Evolutionary conservation across 2,329 filamentous ascomycete species (phyloP).

Genomic region (Clonostachys sp.): DNA sequence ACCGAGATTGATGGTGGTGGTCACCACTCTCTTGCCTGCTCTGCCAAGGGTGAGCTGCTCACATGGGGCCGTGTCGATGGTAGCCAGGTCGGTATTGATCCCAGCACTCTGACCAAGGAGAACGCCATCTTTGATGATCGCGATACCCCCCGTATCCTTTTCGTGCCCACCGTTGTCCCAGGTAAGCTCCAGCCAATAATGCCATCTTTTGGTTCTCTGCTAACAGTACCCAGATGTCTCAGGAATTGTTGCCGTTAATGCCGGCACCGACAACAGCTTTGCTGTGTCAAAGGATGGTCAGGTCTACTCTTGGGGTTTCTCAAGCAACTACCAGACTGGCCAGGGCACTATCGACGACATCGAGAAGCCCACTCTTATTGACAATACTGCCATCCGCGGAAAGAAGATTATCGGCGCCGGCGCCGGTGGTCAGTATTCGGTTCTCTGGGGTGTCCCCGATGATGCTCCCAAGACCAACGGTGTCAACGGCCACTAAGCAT

Average conservation of each 20-base stretch:
- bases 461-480: slow-evolving; percentile 22
- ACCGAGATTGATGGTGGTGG: slow-evolving; percentile 63
- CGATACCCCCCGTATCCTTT: slow-evolving; percentile 61
- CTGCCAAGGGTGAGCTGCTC: slow-evolving; percentile 49
- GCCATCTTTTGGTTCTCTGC: not conserved
- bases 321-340: slow-evolving; percentile 74
- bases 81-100: slow-evolving; percentile 49
- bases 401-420: slow-evolving; percentile 75
- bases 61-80: slow-evolving; percentile 56
- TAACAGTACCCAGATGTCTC: slow-evolving; percentile 32
- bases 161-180: slow-evolving; percentile 29
- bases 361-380: slow-evolving; percentile 70
- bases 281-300: slow-evolving; percentile 66
- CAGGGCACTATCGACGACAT: slow-evolving; percentile 77
- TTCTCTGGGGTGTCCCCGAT: slow-evolving; percentile 46
- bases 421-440: slow-evolving; percentile 80
- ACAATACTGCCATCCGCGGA: slow-evolving; percentile 77
- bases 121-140: slow-evolving; percentile 59
- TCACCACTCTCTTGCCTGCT: slow-evolving; percentile 70
- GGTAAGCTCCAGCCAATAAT: slow-evolving; percentile 26
- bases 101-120: slow-evolving; percentile 42
- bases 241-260: slow-evolving; percentile 49
- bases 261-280: slow-evolving; percentile 70
- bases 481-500: slow-evolving; percentile 1
- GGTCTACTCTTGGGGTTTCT: slow-evolving; percentile 79